Evolutionary conservation across 2,329 filamentous ascomycete species (phyloP).

Genomic region (Botrytis squamosa): DNA sequence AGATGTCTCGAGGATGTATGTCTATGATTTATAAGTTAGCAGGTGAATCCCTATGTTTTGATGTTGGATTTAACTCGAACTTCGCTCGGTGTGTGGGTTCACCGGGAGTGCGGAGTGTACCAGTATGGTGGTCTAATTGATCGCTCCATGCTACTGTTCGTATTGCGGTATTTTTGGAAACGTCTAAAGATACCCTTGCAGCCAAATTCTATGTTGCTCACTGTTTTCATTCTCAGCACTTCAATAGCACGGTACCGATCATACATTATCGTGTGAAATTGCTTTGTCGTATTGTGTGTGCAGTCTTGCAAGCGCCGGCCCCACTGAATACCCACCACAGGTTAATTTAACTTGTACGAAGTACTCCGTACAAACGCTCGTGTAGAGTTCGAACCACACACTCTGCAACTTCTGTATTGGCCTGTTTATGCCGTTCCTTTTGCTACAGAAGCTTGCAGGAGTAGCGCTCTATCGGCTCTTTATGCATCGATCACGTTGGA

Average conservation of each 20-base stretch:
- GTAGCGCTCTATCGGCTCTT: not conserved
- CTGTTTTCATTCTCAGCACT: not conserved
- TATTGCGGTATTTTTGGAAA: not conserved
- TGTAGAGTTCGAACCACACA: too few relatives aligned
- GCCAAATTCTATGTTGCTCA: not conserved
- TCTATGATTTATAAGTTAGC: not conserved
- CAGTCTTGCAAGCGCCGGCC: not conserved
- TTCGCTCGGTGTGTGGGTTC: not conserved
- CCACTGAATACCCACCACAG: not conserved
- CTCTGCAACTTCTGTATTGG: not conserved
- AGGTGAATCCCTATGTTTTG: not conserved
- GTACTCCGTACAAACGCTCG: not conserved
- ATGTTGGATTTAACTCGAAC: not conserved
- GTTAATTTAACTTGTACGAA: conserved; percentile 3
- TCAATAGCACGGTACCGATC: not conserved
- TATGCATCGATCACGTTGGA: not conserved
- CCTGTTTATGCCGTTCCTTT: not conserved
- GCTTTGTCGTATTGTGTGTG: not conserved
- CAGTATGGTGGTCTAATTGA: not conserved
- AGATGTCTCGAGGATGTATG: not conserved
- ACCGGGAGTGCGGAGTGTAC: not conserved
- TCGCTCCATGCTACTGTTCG: not conserved
- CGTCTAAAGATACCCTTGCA: not conserved
- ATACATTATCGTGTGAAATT: not conserved
- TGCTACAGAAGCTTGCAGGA: not conserved